Conservation (phyloP, 2,329 filamentous ascomycete genomes). For the Colletotrichum tamarilloi region DNA sequence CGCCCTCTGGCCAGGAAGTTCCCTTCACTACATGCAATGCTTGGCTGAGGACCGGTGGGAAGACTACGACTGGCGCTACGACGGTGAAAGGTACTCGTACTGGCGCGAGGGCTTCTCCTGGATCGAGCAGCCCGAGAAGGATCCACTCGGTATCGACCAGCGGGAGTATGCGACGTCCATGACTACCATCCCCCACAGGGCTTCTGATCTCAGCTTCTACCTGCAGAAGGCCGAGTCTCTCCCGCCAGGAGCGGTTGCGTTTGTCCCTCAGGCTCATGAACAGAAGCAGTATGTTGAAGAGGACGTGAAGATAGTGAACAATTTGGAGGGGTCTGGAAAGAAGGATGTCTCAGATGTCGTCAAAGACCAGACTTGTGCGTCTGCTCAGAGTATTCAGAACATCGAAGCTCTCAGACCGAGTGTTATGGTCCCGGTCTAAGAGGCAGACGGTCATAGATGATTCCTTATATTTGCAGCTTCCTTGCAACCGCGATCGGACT, state of each 20-base stretch:
- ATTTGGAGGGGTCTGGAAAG: neutral
- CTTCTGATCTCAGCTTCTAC: slow-evolving; percentile 32
- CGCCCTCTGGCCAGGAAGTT: slow-evolving; percentile 54
- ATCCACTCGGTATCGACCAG: slow-evolving; percentile 36
- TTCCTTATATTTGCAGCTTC: too few relatives aligned
- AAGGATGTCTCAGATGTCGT: neutral
- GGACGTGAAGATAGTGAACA: neutral
- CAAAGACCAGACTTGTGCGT: neutral
- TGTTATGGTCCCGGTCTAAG: neutral
- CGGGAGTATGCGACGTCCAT: slow-evolving; percentile 13
- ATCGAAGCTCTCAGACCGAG: neutral
- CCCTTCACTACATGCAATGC: slow-evolving; percentile 58
- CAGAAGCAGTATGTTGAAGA: neutral
- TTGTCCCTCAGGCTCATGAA: neutral
- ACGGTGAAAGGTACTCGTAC: slow-evolving; percentile 38
- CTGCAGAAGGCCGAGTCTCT: neutral
- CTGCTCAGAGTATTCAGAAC: neutral
- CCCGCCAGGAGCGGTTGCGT: neutral
- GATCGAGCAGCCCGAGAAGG: slow-evolving; percentile 38
- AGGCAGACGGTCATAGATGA: neutral
- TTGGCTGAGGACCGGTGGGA: slow-evolving; percentile 44
- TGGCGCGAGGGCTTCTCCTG: slow-evolving; percentile 39
- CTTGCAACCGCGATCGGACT: too few relatives aligned
- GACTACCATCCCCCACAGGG: slow-evolving; percentile 17
- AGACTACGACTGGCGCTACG: slow-evolving; percentile 40